phyloP scores from a whole-genome alignment of 1,284 basidiomycete genomes.

The Vanrija humicola region DNA sequence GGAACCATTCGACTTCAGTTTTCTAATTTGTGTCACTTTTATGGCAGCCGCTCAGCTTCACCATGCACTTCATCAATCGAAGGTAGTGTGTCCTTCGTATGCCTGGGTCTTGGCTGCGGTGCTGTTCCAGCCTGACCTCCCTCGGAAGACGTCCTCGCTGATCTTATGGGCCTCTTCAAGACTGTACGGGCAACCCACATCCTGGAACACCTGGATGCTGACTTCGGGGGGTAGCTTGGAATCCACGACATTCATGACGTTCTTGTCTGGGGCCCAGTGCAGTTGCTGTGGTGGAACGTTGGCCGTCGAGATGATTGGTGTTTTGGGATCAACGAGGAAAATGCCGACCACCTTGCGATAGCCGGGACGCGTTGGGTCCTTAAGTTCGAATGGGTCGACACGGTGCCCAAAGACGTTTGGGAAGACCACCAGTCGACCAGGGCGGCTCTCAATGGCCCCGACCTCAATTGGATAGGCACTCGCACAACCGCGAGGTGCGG shows the following conservation, averaged over 20 bases:
- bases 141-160: too few species aligned
- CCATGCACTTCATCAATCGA: too few species aligned
- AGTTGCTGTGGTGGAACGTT: neutral
- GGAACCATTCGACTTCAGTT: too few species aligned
- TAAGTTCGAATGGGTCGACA: neutral
- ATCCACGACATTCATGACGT: neutral
- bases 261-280: neutral
- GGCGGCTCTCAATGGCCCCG: too few species aligned
- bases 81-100: too few species aligned
- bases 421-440: conserved; percentile 1
- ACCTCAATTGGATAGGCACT: too few species aligned
- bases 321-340: neutral
- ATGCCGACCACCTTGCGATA: neutral
- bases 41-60: too few species aligned
- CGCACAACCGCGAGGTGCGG: too few species aligned
- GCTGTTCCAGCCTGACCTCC: too few species aligned
- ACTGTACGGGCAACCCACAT: conserved; percentile 10
- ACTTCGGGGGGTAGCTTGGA: conserved; percentile 9
- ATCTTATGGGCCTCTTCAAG: conserved; percentile 11
- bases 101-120: too few species aligned
- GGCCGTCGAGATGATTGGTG: neutral
- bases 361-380: neutral
- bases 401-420: conserved; percentile 2
- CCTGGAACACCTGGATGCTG: conserved; percentile 2
- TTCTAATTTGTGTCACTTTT: too few species aligned